These are phyloP conservation scores for peach (Prunus persica) DNA, from an alignment of 306 rosid species.

Conservation along the genomic window Prunus_persica_NCBIv2 NC_034013.1:5293501-5294000, in stretches of 20 bases:
- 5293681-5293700: neutral
- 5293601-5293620: slow-evolving; percentile 53
- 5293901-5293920: neutral
- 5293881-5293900: neutral
- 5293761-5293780: neutral
- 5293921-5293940: neutral
- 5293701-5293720: neutral
- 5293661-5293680: slow-evolving; percentile 17
- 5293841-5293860: neutral
- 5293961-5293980: no score
- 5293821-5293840: neutral
- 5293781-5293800: neutral
- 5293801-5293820: neutral
- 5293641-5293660: slow-evolving; percentile 6
- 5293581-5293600: slow-evolving; percentile 35
- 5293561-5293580: slow-evolving; percentile 26
- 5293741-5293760: no score
- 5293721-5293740: neutral
- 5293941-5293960: no score
- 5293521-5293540: slow-evolving; percentile 66
- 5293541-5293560: slow-evolving; percentile 69
- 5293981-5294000: no score
- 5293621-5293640: slow-evolving; percentile 36
- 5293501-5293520: slow-evolving; percentile 80
- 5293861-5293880: neutral